These are phyloP conservation scores for Centella asiatica DNA, from an alignment of 129 eudicot genomes.

Conservation along the genomic window DNA sequence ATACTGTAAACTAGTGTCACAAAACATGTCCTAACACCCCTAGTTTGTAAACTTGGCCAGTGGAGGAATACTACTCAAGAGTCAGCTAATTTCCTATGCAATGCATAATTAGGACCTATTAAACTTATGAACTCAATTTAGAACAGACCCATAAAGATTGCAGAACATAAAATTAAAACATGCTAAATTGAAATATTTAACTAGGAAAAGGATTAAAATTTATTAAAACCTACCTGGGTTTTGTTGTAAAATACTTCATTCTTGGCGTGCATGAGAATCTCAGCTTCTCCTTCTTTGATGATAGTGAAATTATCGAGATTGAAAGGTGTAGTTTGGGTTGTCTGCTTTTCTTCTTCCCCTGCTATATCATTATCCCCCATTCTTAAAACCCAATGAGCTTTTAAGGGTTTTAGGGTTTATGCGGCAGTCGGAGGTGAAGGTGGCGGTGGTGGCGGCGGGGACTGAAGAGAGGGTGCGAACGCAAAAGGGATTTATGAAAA, in stretches of 20 bases:
- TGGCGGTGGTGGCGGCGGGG: slow-evolving; percentile 13
- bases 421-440: neutral
- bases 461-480: neutral
- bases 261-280: slow-evolving; percentile 82
- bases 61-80: neutral
- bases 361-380: slow-evolving; percentile 24
- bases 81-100: neutral
- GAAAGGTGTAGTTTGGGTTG: slow-evolving; percentile 19
- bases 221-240: slow-evolving; percentile 66
- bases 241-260: slow-evolving; percentile 92
- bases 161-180: no score
- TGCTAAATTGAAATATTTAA: no score
- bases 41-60: neutral
- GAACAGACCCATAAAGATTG: neutral
- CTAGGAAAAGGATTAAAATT: neutral
- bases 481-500: neutral
- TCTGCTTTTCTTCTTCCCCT: slow-evolving; percentile 33
- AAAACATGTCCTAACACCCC: neutral
- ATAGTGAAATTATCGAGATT: slow-evolving; percentile 56
- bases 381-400: neutral
- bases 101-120: no score
- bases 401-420: neutral
- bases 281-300: slow-evolving; percentile 94
- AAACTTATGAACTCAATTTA: neutral
- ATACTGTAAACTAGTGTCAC: neutral